Conservation (phyloP, 2,329 filamentous ascomycete genomes). For the Alternaria dauci region DNA sequence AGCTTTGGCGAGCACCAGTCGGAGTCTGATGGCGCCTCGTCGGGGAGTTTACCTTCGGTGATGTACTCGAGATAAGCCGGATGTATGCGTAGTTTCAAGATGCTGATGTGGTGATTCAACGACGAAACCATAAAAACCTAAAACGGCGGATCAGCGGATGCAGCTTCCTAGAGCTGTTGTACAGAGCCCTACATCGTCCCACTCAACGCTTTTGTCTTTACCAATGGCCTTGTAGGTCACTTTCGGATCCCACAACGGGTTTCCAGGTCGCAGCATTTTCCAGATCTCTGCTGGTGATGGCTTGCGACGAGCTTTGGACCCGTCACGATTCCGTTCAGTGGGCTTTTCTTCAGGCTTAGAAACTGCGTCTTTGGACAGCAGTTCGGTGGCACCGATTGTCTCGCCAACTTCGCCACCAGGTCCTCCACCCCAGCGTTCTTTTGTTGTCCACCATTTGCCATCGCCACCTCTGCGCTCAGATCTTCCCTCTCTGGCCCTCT, state of each 20-base stretch:
- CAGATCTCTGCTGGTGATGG: constrained; percentile 60
- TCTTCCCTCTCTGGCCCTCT: constrained; percentile 65
- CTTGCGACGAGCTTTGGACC: constrained; percentile 49
- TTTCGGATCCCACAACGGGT: constrained; percentile 64
- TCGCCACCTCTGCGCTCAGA: constrained; percentile 61
- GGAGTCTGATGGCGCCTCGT: constrained; percentile 33
- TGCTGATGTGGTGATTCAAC: constrained; percentile 68
- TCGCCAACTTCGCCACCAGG: constrained; percentile 56
- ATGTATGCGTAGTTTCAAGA: constrained; percentile 67
- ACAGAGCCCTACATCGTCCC: constrained; percentile 63
- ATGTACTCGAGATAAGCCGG: constrained; percentile 64
- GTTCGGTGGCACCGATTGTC: constrained; percentile 34
- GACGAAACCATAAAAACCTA: constrained; percentile 70
- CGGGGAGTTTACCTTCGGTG: constrained; percentile 52
- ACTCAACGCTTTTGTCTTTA: constrained; percentile 56
- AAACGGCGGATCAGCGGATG: constrained; percentile 19
- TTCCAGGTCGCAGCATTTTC: constrained; percentile 61
- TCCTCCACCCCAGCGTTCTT: constrained; percentile 65
- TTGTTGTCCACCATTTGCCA: constrained; percentile 68
- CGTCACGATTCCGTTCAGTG: constrained; percentile 31
- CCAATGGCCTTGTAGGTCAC: constrained; percentile 66
- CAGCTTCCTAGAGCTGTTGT: neutral
- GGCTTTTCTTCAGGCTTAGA: constrained; percentile 49
- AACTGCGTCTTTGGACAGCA: constrained; percentile 35
- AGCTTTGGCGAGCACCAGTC: constrained; percentile 62